Base-by-base conservation (phyloP, 1,284 basidiomycete species). In the Puccinia brachypodii region DNA sequence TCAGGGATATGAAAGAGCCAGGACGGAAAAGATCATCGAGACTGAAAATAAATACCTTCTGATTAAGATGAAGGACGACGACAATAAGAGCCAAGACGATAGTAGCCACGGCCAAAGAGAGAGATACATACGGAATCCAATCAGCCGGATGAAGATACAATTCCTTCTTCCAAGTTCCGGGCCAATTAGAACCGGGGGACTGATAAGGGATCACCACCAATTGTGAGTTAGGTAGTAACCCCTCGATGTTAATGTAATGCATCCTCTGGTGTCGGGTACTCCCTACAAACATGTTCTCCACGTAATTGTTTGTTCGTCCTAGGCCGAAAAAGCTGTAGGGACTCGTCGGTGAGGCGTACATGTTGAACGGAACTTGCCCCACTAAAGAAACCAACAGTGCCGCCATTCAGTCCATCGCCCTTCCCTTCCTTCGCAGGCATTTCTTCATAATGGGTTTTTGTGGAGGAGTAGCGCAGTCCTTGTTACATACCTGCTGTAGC, bases 281-380 rank as follows among this genome's bases (percentile, higher is more conserved):
- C 16, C 95, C 95, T 11, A 96, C 92, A 85, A 95, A 95, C 3
- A 97, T 89, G 86, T 95, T 96, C 89, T 99, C 97, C 85, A 99
- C 94, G 87, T 99, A 99, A 87, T 99, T 99, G 88, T 99, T 99
- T n/a, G 96, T 99, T 62, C 97, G 91, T 0, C 97, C 97, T 1
- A 99, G 91, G 0, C 97, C 97, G 85, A 99, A 94, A 89, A 96
- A 98, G 2, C 94, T 91, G 85, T 98, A 98, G 0, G 97, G 96
- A 0, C 94, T 92, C 73, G 92, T 90, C 13, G 99, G 90, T 11
- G 95, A 89, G 73, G 96, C 92, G 85, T 98, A 98, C 0, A 92
- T 90, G 0, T 94, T 94, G 86, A 97, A 95, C 1, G 96, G 92
- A 4, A 98, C 90, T 87, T 99, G 97, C 0, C 92, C 92, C 40